Base-by-base conservation (phyloP, 352 stramenopile genomes). In the Phytopythium ostracodes region DNA sequence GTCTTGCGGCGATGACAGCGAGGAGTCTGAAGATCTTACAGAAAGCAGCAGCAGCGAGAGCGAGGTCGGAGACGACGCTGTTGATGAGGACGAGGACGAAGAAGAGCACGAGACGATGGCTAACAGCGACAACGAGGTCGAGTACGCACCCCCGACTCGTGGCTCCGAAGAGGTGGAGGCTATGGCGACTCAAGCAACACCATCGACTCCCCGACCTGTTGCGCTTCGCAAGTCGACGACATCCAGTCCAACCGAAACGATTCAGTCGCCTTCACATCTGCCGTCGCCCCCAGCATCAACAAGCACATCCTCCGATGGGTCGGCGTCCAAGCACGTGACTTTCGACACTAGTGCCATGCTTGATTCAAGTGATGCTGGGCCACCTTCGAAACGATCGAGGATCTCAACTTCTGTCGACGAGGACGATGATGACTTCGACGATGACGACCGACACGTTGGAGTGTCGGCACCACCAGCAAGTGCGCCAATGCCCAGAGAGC, bases 21-120 rank as follows among this genome's bases (percentile, higher is more conserved):
- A 84, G 56, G 71, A 79, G 12, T 86, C 75, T 14, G 77, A 86
- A 24, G 60, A 68, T 25, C 65, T 76, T 18, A 75, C 56, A 0
- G 67, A 55, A 7, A 69, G 57, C n/a, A 78, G 68, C 36, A 75
- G 63, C 40, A 71, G 73, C 6, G 64, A 72, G 6, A 40, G 20
- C 31, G 68, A 73, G 20, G 55, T 70, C 43, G 69, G 78, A 56
- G 72, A 77, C 38, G 63, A 75, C 0, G 47, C 62, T 6, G 56
- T 43, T 15, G 44, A 51, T 6, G 47, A 53, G n/a, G 35, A 69
- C 0, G 63, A 71, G 25, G 65, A 77, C 31, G 66, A 72, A n/a
- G 56, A 72, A 4, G 60, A 60, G 0, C 51, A 62, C 14, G 53
- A 63, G 29, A 64, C 11, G 27, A 59, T 40, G 20, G 44, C 18